Percentiles rank a stretch among this genome's conserved stretches.
Conservation (phyloP, 352 stramenopile genomes). For the Elongisporangium anandrum region DNA sequence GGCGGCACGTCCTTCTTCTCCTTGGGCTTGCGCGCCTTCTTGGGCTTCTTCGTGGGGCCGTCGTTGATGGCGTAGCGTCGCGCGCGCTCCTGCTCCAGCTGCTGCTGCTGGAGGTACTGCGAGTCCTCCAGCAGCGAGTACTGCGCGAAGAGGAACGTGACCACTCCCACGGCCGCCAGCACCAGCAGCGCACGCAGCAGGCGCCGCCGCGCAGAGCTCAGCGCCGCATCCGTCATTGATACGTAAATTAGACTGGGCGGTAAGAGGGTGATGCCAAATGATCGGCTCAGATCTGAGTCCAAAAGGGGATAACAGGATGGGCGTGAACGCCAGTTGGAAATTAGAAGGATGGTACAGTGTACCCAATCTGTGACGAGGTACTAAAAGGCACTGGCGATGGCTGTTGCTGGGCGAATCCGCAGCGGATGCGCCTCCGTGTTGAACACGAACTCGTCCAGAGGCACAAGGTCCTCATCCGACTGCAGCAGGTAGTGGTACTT, state of each 20-base stretch:
- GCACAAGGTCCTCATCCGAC: slow-evolving; percentile 57
- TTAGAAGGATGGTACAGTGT: not conserved
- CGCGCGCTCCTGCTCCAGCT: not conserved
- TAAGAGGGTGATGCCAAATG: not conserved
- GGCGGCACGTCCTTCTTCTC: not conserved
- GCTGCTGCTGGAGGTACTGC: not conserved
- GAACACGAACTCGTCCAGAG: slow-evolving; percentile 77
- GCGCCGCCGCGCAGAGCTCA: not conserved
- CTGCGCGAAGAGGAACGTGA: not conserved
- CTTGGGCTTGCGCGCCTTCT: not conserved
- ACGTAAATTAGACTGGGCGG: not conserved
- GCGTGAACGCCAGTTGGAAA: not conserved
- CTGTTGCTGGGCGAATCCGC: slow-evolving; percentile 16
- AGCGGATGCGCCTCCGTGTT: slow-evolving; percentile 86
- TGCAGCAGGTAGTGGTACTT: slow-evolving; percentile 93
- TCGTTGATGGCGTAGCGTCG: not conserved
- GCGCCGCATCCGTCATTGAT: not conserved
- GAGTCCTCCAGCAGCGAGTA: not conserved
- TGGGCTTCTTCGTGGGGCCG: not conserved
- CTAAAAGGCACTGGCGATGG: not conserved
- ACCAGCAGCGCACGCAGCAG: not conserved
- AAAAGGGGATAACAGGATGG: not conserved
- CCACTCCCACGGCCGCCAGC: not conserved
- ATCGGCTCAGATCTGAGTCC: not conserved
- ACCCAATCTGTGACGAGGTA: not conserved